phyloP scores from a whole-genome alignment of 331 rosid species.

The Arachis monticola region DNA sequence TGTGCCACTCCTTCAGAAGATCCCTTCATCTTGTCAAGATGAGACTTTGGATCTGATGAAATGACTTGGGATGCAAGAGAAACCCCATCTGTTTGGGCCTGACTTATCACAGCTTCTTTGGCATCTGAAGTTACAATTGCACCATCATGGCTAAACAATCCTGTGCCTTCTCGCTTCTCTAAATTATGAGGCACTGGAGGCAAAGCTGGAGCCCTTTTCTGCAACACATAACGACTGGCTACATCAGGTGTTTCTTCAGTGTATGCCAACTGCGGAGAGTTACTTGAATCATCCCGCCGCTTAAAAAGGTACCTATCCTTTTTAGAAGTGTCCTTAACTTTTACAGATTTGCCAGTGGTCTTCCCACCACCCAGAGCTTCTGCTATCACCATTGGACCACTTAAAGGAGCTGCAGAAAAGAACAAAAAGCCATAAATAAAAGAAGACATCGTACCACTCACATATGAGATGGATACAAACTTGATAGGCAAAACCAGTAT shows the following conservation, averaged over 20 bases:
- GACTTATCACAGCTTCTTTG: constrained; percentile 46
- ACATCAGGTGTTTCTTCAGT: constrained; percentile 60
- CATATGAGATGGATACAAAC: background rate
- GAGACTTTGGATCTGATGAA: constrained; percentile 47
- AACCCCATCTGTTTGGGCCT: constrained; percentile 47
- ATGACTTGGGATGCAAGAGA: constrained; percentile 40
- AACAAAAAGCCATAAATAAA: constrained; percentile 44
- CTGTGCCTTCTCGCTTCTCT: constrained; percentile 46
- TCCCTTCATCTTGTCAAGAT: constrained; percentile 49
- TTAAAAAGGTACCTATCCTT: constrained; percentile 86
- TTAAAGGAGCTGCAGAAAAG: constrained; percentile 83
- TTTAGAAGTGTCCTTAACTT: constrained; percentile 76
- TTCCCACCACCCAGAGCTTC: constrained; percentile 78
- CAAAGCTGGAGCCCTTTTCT: constrained; percentile 61
- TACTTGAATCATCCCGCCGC: constrained; percentile 76
- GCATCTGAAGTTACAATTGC: constrained; percentile 48
- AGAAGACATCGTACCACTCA: constrained; percentile 19
- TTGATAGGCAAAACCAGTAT: constrained; percentile 1
- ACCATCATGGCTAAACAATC: constrained; percentile 39
- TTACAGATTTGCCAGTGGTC: constrained; percentile 57
- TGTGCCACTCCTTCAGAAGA: constrained; percentile 41
- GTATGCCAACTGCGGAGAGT: constrained; percentile 49
- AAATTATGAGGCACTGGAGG: constrained; percentile 41
- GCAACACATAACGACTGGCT: constrained; percentile 56
- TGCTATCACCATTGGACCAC: constrained; percentile 93